Conservation (phyloP, 208 protist species). For the Strigomonas oncopelti region DNA sequence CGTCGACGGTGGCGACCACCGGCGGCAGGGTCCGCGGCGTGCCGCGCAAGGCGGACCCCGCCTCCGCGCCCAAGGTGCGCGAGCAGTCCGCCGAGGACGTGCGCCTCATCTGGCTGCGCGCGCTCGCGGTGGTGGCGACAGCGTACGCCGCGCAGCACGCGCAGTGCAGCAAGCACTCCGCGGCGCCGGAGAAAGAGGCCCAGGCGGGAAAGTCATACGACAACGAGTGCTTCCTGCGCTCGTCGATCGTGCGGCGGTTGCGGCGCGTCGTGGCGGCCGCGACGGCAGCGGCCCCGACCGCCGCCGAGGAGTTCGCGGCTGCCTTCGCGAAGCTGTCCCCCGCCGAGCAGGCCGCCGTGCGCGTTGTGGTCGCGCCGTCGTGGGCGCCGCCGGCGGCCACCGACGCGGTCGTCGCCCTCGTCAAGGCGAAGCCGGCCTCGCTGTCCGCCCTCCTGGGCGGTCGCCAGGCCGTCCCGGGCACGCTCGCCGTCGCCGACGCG, state of each 20-base stretch:
- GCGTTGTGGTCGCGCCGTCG: constrained; percentile 12
- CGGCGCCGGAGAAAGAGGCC: not conserved
- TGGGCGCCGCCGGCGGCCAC: constrained; percentile 31
- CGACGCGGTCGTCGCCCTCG: constrained; percentile 39
- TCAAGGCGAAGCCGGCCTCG: constrained; percentile 47
- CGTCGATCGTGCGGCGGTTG: constrained; percentile 40
- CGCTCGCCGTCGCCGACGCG: constrained; percentile 35
- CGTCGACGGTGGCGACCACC: constrained; percentile 18
- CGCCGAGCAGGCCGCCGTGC: constrained; percentile 40
- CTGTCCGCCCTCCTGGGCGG: constrained; percentile 41
- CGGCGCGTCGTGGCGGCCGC: constrained; percentile 25
- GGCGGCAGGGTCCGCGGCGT: constrained; percentile 6
- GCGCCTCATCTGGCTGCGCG: constrained; percentile 38
- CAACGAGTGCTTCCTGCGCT: constrained; percentile 40
- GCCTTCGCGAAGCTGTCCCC: constrained; percentile 24
- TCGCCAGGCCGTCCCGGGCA: constrained; percentile 23
- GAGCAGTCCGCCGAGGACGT: constrained; percentile 33
- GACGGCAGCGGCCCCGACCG: not conserved
- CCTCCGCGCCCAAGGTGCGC: constrained; percentile 33
- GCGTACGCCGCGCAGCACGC: constrained; percentile 48
- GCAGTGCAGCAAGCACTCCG: constrained; percentile 39
- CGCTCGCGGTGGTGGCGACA: constrained; percentile 43
- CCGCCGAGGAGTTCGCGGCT: constrained; percentile 22
- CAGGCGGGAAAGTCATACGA: not conserved
- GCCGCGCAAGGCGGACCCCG: constrained; percentile 29